Conservation (phyloP, 2,329 filamentous ascomycete species). For the Botrytis byssoidea region DNA sequence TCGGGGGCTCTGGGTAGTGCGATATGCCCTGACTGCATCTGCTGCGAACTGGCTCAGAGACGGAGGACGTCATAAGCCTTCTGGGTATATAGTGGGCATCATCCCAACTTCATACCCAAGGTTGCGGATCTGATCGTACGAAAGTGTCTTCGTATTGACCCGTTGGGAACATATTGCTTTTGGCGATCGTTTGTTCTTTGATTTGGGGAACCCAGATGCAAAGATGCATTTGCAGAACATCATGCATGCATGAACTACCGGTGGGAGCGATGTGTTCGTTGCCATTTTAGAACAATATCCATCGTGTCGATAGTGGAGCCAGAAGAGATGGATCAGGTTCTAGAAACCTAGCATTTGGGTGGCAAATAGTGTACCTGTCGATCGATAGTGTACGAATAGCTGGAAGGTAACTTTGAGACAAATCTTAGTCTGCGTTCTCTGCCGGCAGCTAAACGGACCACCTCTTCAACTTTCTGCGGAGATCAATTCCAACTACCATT, state of each 20-base stretch:
- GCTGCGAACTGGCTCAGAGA: background rate
- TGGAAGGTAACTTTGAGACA: background rate
- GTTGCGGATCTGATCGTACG: background rate
- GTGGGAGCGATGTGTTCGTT: background rate
- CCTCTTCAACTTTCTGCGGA: background rate
- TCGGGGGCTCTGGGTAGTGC: background rate
- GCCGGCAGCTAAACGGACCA: background rate
- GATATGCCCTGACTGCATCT: background rate
- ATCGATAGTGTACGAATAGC: background rate
- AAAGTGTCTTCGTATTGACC: background rate
- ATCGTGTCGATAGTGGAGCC: slow-evolving; percentile 5
- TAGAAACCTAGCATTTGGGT: background rate
- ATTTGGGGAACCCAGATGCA: background rate
- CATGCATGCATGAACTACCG: slow-evolving; percentile 10
- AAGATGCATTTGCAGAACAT: background rate
- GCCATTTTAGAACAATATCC: background rate
- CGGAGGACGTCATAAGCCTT: background rate
- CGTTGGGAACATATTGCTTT: background rate
- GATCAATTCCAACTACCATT: background rate
- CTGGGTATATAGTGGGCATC: background rate
- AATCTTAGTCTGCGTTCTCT: background rate
- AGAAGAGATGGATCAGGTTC: background rate
- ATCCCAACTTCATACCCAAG: background rate
- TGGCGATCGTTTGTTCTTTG: background rate
- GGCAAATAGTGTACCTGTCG: background rate